phyloP scores from a whole-genome alignment of 805 yeast genomes.

The Metschnikowia rubicola region DNA sequence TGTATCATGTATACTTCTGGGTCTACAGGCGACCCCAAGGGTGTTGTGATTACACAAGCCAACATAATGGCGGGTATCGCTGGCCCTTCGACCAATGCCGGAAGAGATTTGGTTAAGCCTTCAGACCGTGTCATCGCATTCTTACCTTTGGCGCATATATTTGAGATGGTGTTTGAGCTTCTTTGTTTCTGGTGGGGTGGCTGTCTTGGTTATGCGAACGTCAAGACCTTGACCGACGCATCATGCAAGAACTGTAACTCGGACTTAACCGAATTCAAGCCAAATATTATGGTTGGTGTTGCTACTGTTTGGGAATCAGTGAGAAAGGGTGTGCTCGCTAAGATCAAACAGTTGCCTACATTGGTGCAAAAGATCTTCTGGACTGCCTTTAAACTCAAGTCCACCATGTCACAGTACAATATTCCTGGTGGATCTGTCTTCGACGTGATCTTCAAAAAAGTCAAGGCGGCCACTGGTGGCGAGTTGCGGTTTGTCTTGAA shows the following conservation, averaged over 20 bases:
- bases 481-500: slow-evolving; percentile 65
- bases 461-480: slow-evolving; percentile 95
- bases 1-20: slow-evolving; percentile 89
- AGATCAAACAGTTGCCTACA: slow-evolving; percentile 63
- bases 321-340: slow-evolving; percentile 83
- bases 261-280: slow-evolving; percentile 82
- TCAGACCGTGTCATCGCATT: slow-evolving; percentile 80
- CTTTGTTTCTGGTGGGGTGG: slow-evolving; percentile 85
- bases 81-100: slow-evolving; percentile 70
- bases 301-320: slow-evolving; percentile 98
- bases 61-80: slow-evolving; percentile 81
- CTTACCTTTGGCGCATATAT: slow-evolving; percentile 94
- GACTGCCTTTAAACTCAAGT: slow-evolving; percentile 78
- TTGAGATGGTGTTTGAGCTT: slow-evolving; percentile 87
- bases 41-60: slow-evolving; percentile 65
- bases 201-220: slow-evolving; percentile 83
- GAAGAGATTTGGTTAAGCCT: slow-evolving; percentile 44
- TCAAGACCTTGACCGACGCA: slow-evolving; percentile 81
- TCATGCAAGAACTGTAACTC: slow-evolving; percentile 84
- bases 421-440: slow-evolving; percentile 72
- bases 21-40: slow-evolving; percentile 82
- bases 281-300: slow-evolving; percentile 96
- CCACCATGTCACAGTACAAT: slow-evolving; percentile 55
- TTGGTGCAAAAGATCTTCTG: slow-evolving; percentile 80
- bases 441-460: slow-evolving; percentile 82